Evolutionary conservation across 1,284 basidiomycete genomes (phyloP), one percentile per base, ranked within the genome.

Genomic region (Pseudozyma sp.): DNA sequence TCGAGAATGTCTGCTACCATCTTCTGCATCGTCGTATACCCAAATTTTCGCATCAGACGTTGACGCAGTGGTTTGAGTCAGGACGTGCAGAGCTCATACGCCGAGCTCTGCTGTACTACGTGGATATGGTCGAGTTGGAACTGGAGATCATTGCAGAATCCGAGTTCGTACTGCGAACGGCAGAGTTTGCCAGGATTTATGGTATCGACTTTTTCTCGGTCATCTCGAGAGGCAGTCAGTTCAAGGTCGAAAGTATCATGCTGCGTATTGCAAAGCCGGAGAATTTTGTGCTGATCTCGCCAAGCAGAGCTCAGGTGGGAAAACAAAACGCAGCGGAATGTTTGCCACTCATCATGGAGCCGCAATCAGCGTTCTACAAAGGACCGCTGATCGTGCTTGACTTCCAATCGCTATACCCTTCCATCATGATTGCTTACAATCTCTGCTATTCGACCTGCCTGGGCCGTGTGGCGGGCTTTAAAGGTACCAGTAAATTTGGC

Each of bases 161-260:
- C 39, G 83, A 84, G 51, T 67, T 83, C 40, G 72, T 85, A 1
- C 56, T 77, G 34, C 71, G 83, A n/a, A 84, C 82, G 9, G 81
- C 81, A 5, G 96, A 99, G 85, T 97, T 97, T 79, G 95, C 96
- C 18, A 90, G 96, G 13, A 93, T 98, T 13, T 97, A 97, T 77
- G 96, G 96, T 0, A 92, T 99, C 52, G 96, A 99, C 86, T 98
- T 98, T 85, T 93, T 92, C 83, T 97, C 95, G 0, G 95, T 98
- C 47, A 90, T 97, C 64, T 94, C 91, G 74, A 90, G 97, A 36
- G 96, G 96, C 1, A 96, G 94, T 2, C 96, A 99, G 80, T 98
- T 94, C 88, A 98, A 98, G 86, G 96, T 99, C 19, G 96, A 99
- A 87, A 95, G 94, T 0, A 96, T 99, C 86, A 92, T 99, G 91